A percentile compares a stretch with the other conserved stretches of the same genome.
Evolutionary conservation across 371 early-diverging fungal species (phyloP).

Genomic region (Mucor plumbeus): DNA sequence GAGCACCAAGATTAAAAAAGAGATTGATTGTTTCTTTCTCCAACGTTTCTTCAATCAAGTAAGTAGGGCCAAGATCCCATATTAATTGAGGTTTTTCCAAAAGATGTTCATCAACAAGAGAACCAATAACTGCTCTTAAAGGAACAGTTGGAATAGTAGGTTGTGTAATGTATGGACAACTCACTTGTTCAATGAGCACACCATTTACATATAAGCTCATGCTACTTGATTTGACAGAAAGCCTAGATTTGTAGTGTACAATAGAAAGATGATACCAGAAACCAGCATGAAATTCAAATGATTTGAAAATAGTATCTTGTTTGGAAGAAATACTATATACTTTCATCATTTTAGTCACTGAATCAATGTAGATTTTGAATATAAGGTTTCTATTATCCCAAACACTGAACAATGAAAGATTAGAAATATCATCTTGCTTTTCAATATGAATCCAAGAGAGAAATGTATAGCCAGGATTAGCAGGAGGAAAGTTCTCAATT

Average conservation of each 20-base stretch:
- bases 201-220: conserved; percentile 74
- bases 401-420: conserved; percentile 57
- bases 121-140: conserved; percentile 49
- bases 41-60: conserved; percentile 64
- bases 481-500: conserved; percentile 56
- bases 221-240: conserved; percentile 58
- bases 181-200: conserved; percentile 56
- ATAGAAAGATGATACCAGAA: conserved; percentile 77
- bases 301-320: conserved; percentile 52
- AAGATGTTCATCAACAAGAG: conserved; percentile 33
- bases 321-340: conserved; percentile 57
- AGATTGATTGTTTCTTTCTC: conserved; percentile 65
- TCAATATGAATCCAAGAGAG: conserved; percentile 74
- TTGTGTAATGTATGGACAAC: conserved; percentile 63
- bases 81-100: conserved; percentile 35
- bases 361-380: conserved; percentile 51
- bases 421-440: conserved; percentile 52
- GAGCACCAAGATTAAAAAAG: conserved; percentile 68
- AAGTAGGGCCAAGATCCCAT: conserved; percentile 75
- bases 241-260: conserved; percentile 68
- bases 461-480: conserved; percentile 65
- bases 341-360: conserved; percentile 51
- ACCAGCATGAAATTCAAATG: conserved; percentile 60
- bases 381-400: conserved; percentile 56
- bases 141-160: conserved; percentile 41